phyloP scores from a whole-genome alignment of 2,329 filamentous ascomycete species.

The Arthrobotrys pseudoclavata region DNA sequence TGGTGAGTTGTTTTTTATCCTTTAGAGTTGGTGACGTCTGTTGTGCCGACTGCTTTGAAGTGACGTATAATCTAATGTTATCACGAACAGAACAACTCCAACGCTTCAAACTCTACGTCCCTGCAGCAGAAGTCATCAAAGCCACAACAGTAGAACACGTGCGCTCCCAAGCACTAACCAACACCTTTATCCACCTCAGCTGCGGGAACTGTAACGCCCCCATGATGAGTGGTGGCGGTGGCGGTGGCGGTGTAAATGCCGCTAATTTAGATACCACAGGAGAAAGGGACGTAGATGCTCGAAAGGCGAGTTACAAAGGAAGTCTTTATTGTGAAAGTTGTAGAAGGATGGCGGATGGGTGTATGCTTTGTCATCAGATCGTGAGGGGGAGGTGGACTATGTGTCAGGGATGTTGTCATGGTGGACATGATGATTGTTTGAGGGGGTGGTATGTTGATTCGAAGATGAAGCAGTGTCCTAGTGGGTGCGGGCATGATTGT shows the following conservation, averaged over 20 bases:
- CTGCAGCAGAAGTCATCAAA: slow-evolving; percentile 59
- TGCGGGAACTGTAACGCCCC: slow-evolving; percentile 54
- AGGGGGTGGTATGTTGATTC: slow-evolving; percentile 62
- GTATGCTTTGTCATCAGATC: slow-evolving; percentile 62
- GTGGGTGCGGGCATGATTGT: slow-evolving; percentile 62
- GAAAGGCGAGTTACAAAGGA: slow-evolving; percentile 58
- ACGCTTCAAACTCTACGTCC: slow-evolving; percentile 61
- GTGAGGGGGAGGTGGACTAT: slow-evolving; percentile 62
- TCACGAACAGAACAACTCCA: slow-evolving; percentile 58
- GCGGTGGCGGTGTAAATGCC: not conserved
- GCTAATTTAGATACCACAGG: slow-evolving; percentile 14
- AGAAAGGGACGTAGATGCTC: slow-evolving; percentile 38
- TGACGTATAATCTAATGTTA: not conserved
- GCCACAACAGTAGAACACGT: slow-evolving; percentile 48
- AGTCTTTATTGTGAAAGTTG: slow-evolving; percentile 62
- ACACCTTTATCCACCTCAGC: slow-evolving; percentile 55
- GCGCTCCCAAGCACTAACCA: slow-evolving; percentile 49
- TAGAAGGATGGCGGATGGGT: slow-evolving; percentile 61
- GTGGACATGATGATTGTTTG: slow-evolving; percentile 62
- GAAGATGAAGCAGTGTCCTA: slow-evolving; percentile 61
- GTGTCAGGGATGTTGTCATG: slow-evolving; percentile 62
- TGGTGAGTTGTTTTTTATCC: slow-evolving; percentile 49
- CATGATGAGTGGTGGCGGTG: slow-evolving; percentile 38
- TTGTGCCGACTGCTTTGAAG: too few species aligned
- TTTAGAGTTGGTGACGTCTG: slow-evolving; percentile 9